Conservation (phyloP, 2,329 filamentous ascomycete genomes). For the Arthrobotrys megalospora region DNA sequence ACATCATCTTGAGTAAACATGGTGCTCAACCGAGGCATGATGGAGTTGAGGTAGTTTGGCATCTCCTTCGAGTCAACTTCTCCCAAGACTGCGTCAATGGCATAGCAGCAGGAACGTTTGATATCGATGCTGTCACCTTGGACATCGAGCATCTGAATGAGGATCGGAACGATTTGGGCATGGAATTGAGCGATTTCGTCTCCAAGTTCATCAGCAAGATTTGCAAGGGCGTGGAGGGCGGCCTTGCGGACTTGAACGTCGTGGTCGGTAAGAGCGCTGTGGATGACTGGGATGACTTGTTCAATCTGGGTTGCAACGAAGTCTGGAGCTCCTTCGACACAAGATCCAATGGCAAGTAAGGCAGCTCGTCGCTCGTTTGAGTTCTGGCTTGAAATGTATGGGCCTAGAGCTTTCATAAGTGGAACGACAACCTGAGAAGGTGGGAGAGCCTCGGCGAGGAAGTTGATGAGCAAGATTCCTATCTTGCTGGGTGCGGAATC, state of each 20-base stretch:
- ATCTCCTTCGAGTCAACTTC: slow-evolving; percentile 86
- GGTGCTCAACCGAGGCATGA: slow-evolving; percentile 86
- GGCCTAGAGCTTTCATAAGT: slow-evolving; percentile 86
- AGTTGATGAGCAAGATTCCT: slow-evolving; percentile 88
- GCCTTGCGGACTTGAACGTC: slow-evolving; percentile 88
- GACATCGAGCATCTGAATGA: slow-evolving; percentile 80
- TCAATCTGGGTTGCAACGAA: slow-evolving; percentile 95
- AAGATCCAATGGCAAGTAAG: slow-evolving; percentile 92
- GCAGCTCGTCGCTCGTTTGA: slow-evolving; percentile 88
- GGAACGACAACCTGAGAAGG: slow-evolving; percentile 95
- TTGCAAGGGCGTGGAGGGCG: slow-evolving; percentile 86
- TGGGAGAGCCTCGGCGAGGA: slow-evolving; percentile 87
- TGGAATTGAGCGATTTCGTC: slow-evolving; percentile 92
- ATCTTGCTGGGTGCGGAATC: slow-evolving; percentile 87
- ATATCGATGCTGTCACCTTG: slow-evolving; percentile 78
- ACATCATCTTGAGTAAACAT: slow-evolving; percentile 87
- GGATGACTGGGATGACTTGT: slow-evolving; percentile 85
- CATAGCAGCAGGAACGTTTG: slow-evolving; percentile 89
- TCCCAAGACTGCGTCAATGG: slow-evolving; percentile 91
- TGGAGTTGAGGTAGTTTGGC: slow-evolving; percentile 82
- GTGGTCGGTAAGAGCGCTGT: slow-evolving; percentile 86
- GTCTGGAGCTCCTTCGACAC: slow-evolving; percentile 95
- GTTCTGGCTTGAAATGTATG: slow-evolving; percentile 81
- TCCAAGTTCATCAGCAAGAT: slow-evolving; percentile 91
- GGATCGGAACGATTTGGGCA: slow-evolving; percentile 83